Conservation (phyloP, 495 filamentous ascomycete species). For the Lasiosphaeris hirsuta region DNA sequence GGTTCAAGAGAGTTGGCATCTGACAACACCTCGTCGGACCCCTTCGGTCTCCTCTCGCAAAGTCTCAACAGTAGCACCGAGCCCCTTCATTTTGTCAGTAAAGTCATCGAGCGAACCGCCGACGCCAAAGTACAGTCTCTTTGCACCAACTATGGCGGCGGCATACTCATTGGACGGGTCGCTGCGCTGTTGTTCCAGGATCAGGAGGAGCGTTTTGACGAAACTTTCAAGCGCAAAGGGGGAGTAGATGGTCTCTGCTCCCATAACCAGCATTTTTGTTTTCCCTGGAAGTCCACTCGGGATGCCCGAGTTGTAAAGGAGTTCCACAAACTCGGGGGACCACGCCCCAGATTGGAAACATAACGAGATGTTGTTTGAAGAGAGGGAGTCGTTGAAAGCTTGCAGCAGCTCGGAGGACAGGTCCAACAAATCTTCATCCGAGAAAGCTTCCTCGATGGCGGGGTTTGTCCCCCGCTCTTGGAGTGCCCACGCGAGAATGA, state of each 20-base stretch:
- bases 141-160: conserved; percentile 80
- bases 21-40: conserved; percentile 52
- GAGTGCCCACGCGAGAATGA: conserved; percentile 76
- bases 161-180: conserved; percentile 37
- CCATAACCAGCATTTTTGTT: conserved; percentile 58
- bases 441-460: conserved; percentile 36
- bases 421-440: conserved; percentile 71
- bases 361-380: conserved; percentile 54
- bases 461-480: conserved; percentile 30
- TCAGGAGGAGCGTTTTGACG: conserved; percentile 62
- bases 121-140: conserved; percentile 94
- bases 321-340: conserved; percentile 63
- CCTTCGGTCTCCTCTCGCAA: conserved; percentile 63
- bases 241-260: conserved; percentile 94
- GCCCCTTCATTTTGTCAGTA: conserved; percentile 54
- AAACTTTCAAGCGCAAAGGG: conserved; percentile 71
- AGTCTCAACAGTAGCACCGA: conserved; percentile 54
- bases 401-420: conserved; percentile 61
- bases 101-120: conserved; percentile 93
- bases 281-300: conserved; percentile 17
- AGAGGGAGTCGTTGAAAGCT: conserved; percentile 60
- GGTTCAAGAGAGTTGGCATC: conserved; percentile 34
- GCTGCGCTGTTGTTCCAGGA: conserved; percentile 56
- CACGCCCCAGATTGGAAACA: conserved; percentile 82
- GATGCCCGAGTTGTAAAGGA: conserved; percentile 40